Conservation (phyloP, 148 eudicot genomes). For the Rhododendron griersonianum region DNA sequence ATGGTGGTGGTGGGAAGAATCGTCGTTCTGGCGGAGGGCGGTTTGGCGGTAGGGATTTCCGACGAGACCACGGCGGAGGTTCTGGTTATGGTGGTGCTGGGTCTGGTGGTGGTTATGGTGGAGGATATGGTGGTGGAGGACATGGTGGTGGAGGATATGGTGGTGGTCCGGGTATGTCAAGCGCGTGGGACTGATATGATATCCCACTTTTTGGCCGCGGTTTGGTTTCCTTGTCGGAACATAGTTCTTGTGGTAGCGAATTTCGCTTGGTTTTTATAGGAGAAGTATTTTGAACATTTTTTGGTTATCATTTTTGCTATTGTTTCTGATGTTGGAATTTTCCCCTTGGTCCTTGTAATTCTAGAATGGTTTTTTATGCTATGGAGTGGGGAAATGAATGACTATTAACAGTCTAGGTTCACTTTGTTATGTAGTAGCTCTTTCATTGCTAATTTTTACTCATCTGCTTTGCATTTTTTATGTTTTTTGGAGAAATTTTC, state of each 20-base stretch:
- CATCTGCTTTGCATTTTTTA: background rate
- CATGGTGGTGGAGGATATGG: background rate
- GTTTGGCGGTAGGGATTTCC: conserved; percentile 55
- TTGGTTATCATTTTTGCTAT: background rate
- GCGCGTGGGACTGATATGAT: background rate
- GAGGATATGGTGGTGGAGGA: background rate
- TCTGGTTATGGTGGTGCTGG: background rate
- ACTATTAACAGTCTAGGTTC: background rate
- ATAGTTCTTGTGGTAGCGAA: background rate
- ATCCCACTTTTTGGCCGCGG: background rate
- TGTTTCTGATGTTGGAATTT: background rate
- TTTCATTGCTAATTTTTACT: background rate
- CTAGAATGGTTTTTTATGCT: background rate
- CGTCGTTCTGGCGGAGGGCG: conserved; percentile 42
- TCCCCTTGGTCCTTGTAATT: conserved; percentile 1
- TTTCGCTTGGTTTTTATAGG: background rate
- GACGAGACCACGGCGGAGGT: conserved; percentile 35
- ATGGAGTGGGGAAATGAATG: background rate
- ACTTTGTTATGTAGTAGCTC: background rate
- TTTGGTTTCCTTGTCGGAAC: background rate
- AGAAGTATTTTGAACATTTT: background rate
- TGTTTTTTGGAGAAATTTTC: no score
- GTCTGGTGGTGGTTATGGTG: background rate
- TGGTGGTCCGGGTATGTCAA: background rate
- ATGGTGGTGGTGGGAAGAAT: conserved; percentile 26